These are phyloP conservation scores for Spatholobus suberectus DNA, from an alignment of 306 rosid genomes.

Conservation along the genomic window DNA sequence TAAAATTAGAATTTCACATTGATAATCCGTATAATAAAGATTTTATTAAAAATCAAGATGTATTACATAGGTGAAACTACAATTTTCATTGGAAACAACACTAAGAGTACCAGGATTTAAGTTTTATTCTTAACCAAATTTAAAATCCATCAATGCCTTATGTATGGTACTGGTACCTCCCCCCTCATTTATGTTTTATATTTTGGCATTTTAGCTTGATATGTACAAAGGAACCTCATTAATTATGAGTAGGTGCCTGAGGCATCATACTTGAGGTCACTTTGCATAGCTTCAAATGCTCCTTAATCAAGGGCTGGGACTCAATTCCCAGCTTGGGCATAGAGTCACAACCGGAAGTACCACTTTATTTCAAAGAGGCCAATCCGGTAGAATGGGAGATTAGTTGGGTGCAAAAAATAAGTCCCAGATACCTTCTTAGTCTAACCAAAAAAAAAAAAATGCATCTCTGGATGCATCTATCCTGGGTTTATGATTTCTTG, in stretches of 20 bases:
- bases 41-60: not conserved
- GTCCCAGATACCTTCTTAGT: too few species aligned
- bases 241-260: conserved; percentile 1
- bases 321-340: too few species aligned
- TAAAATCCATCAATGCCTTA: conserved; percentile 16
- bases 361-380: too few species aligned
- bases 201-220: conserved; percentile 19
- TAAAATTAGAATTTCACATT: too few species aligned
- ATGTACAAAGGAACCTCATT: conserved; percentile 28
- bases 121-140: not conserved
- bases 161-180: conserved; percentile 16
- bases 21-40: not conserved
- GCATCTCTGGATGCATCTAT: conserved; percentile 21
- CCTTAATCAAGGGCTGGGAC: too few species aligned
- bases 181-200: not conserved
- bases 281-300: conserved; percentile 25
- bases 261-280: conserved; percentile 1
- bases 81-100: not conserved
- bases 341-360: too few species aligned
- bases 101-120: not conserved
- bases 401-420: too few species aligned
- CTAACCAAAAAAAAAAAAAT: too few species aligned
- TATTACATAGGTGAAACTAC: not conserved
- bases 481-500: conserved; percentile 27
- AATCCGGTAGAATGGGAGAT: too few species aligned